These are phyloP conservation scores for Blastomyces parvus DNA, from an alignment of 2,329 filamentous ascomycete genomes.

Conservation along the genomic window DNA sequence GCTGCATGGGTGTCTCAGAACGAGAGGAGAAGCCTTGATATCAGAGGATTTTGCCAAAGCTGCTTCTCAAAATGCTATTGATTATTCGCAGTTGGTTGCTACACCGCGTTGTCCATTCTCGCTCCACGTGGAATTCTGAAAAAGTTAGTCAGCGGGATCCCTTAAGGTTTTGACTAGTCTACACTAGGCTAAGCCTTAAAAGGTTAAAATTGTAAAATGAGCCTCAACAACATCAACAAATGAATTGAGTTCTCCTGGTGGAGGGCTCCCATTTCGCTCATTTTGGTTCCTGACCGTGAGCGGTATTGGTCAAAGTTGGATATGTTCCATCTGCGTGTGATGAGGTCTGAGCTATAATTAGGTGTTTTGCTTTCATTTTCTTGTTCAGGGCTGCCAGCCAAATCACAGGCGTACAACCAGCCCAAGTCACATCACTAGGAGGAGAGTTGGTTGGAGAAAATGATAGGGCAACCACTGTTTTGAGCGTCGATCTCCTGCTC, in stretches of 20 bases:
- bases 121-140: background rate
- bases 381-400: background rate
- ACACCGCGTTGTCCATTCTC: no score
- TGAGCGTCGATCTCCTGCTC: background rate
- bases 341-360: background rate
- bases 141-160: background rate
- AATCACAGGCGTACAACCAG: background rate
- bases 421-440: background rate
- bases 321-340: background rate
- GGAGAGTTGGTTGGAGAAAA: background rate
- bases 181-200: background rate
- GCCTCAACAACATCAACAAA: background rate
- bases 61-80: background rate
- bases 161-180: constrained; percentile 1
- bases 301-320: background rate
- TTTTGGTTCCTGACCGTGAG: background rate
- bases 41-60: background rate
- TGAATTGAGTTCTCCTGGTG: background rate
- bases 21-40: background rate
- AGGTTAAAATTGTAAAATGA: background rate
- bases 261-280: background rate
- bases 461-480: background rate
- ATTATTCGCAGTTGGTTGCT: no score
- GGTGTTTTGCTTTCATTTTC: background rate
- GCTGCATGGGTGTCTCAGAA: background rate